phyloP scores from a whole-genome alignment of 2,329 filamentous ascomycete species.

The Paecilomyces fulvus region DNA sequence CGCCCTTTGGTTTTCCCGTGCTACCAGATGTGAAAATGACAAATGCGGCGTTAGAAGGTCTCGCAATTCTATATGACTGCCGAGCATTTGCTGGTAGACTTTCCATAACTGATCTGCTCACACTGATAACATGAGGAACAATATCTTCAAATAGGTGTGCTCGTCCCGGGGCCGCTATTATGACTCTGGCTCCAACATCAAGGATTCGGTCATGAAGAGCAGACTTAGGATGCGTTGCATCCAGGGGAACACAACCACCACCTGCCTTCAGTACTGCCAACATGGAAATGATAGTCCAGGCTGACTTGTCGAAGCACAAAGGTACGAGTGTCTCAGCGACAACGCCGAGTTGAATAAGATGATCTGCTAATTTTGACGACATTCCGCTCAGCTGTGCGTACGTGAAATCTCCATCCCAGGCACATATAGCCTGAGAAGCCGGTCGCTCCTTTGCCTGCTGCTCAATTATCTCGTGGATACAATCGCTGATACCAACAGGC shows the following conservation, averaged over 20 bases:
- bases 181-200: conserved; percentile 32
- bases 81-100: conserved; percentile 16
- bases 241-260: conserved; percentile 27
- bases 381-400: conserved; percentile 23
- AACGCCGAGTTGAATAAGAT: conserved; percentile 22
- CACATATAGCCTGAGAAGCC: conserved; percentile 16
- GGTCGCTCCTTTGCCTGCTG: conserved; percentile 15
- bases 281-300: conserved; percentile 21
- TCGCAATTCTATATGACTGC: conserved; percentile 1
- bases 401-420: conserved; percentile 23
- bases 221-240: conserved; percentile 20
- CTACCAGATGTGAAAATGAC: conserved; percentile 27
- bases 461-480: conserved; percentile 20
- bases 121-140: conserved; percentile 31
- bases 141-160: conserved; percentile 33
- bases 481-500: conserved; percentile 15
- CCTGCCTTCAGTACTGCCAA: conserved; percentile 23
- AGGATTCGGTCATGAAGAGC: conserved; percentile 30
- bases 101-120: conserved; percentile 27
- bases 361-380: conserved; percentile 22
- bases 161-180: conserved; percentile 29
- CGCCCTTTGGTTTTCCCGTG: conserved; percentile 22
- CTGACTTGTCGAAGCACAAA: conserved; percentile 19
- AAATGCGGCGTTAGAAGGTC: conserved; percentile 18
- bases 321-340: conserved; percentile 17